A percentile compares a stretch with the other conserved stretches of the same genome.
Conservation (phyloP, 176 grass and related monocot genomes). For the Triticum dicoccoides region DNA sequence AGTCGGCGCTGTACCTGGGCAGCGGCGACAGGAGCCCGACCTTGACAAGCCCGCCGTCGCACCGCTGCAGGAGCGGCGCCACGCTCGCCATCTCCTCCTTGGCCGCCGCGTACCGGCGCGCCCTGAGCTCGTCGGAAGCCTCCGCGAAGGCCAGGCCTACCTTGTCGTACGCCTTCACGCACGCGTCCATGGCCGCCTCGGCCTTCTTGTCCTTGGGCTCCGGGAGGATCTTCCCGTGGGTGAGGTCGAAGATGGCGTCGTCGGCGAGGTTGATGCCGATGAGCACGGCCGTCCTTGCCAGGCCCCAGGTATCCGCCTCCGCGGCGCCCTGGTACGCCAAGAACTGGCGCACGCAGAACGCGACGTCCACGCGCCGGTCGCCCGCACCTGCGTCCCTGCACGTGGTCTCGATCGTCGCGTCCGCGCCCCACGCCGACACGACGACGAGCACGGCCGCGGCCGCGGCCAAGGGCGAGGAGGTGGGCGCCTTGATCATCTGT, state of each 20-base stretch:
- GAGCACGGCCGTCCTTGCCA: conserved; percentile 28
- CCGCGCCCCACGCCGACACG: neutral
- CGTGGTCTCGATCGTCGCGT: conserved; percentile 47
- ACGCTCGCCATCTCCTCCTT: conserved; percentile 10
- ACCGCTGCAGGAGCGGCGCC: neutral
- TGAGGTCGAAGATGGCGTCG: conserved; percentile 39
- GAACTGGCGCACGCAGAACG: conserved; percentile 36
- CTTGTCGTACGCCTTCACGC: conserved; percentile 32
- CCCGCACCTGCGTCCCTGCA: conserved; percentile 21
- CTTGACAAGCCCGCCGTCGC: conserved; percentile 17
- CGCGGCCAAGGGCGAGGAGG: neutral
- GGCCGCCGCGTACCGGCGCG: conserved; percentile 17
- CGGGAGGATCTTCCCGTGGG: conserved; percentile 21
- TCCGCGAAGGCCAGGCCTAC: conserved; percentile 31
- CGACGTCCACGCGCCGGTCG: conserved; percentile 17
- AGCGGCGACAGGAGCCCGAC: conserved; percentile 15
- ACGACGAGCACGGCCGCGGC: neutral
- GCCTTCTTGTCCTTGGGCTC: neutral
- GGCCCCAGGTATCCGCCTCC: conserved; percentile 43
- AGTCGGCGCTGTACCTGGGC: conserved; percentile 16
- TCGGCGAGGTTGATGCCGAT: conserved; percentile 40
- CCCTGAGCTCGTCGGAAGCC: conserved; percentile 29
- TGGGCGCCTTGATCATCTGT: neutral
- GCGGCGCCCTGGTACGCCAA: conserved; percentile 27
- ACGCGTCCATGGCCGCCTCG: conserved; percentile 20